A percentile compares a stretch with the other conserved stretches of the same genome.
phyloP scores from a whole-genome alignment of 177 flowering plant species.

The Telopea speciosissima region DNA sequence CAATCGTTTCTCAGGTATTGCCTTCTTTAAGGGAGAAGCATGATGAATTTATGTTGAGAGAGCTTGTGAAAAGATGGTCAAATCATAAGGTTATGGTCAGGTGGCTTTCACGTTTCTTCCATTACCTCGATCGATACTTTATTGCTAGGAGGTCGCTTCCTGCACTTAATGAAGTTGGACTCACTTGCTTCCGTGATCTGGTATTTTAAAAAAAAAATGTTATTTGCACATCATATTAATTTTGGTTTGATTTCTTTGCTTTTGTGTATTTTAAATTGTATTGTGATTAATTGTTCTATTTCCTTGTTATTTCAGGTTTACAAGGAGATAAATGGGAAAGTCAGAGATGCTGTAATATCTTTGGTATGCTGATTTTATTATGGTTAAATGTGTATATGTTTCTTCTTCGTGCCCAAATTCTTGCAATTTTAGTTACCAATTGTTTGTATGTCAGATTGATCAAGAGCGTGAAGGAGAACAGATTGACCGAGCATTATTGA shows the following conservation, averaged over 20 bases:
- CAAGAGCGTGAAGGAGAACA: conserved; percentile 40
- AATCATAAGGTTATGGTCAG: conserved; percentile 76
- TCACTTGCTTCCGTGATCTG: conserved; percentile 61
- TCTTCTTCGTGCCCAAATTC: not conserved
- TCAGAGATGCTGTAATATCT: conserved; percentile 69
- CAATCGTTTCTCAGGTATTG: conserved; percentile 29
- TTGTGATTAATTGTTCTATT: not conserved
- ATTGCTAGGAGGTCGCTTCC: conserved; percentile 59
- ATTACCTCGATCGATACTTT: conserved; percentile 60
- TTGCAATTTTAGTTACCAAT: not conserved
- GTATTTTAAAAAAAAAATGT: conserved; percentile 17
- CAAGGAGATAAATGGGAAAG: conserved; percentile 28
- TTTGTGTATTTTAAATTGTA: not conserved
- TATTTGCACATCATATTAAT: not conserved
- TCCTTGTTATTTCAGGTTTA: conserved; percentile 21
- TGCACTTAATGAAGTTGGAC: conserved; percentile 56
- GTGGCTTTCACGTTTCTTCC: conserved; percentile 71
- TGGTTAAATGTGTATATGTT: not conserved
- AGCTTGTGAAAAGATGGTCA: conserved; percentile 66
- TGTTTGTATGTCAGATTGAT: conserved; percentile 10
- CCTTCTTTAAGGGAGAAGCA: conserved; percentile 68
- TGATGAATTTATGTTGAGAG: conserved; percentile 61
- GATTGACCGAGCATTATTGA: conserved; percentile 71
- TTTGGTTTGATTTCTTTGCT: not conserved
- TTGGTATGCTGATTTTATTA: conserved; percentile 40